Conservation (phyloP, 192 early-diverging fungal genomes). For the Haplosporangium gracile region DNA sequence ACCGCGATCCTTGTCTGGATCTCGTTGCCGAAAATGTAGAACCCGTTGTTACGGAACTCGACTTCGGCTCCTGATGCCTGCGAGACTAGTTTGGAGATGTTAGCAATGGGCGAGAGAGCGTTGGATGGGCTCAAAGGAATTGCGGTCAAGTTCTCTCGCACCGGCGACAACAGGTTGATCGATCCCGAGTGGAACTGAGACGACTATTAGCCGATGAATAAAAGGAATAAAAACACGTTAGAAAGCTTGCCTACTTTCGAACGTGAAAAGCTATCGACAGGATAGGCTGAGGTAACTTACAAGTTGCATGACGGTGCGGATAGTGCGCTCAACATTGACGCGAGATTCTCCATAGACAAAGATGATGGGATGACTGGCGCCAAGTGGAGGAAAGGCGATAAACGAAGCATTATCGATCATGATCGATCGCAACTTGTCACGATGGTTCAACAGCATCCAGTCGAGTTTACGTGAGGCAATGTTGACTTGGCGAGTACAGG, state of each 20-base stretch:
- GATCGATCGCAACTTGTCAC: constrained; percentile 68
- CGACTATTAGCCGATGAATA: constrained; percentile 11
- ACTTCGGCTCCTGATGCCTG: constrained; percentile 70
- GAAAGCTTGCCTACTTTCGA: too few species aligned
- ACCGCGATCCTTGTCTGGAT: constrained; percentile 70
- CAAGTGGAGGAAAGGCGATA: constrained; percentile 72
- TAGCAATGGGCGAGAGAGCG: constrained; percentile 39
- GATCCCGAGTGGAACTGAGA: constrained; percentile 55
- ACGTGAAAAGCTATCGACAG: neutral
- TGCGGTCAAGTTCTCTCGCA: constrained; percentile 30
- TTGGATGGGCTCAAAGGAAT: constrained; percentile 12
- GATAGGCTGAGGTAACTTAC: constrained; percentile 48
- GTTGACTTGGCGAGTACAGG: constrained; percentile 48
- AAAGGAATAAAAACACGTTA: neutral
- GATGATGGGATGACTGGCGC: constrained; percentile 61
- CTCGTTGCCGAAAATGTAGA: constrained; percentile 79
- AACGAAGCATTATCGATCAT: constrained; percentile 81
- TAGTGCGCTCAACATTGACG: constrained; percentile 76
- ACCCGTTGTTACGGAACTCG: constrained; percentile 61
- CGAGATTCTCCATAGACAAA: constrained; percentile 73
- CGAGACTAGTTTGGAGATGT: constrained; percentile 54
- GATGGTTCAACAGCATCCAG: constrained; percentile 75
- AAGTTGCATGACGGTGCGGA: constrained; percentile 75
- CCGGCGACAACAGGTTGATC: constrained; percentile 35
- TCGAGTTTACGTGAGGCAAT: constrained; percentile 78